These are phyloP conservation scores for Arxiozyma telluris DNA, from an alignment of 1,139 yeast genomes.

Conservation along the genomic window DNA sequence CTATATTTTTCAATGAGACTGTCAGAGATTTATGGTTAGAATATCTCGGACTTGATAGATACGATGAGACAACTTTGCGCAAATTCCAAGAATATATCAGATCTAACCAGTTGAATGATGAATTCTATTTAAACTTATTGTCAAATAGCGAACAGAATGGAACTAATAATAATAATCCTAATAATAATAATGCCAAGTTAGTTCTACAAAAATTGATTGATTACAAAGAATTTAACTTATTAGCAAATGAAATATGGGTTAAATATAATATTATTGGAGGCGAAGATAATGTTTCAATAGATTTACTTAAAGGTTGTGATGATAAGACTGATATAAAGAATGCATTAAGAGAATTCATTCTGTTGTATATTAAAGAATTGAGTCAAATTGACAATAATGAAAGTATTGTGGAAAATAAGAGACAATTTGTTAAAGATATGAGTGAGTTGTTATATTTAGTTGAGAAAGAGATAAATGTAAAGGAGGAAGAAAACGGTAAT, in stretches of 20 bases:
- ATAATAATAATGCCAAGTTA: neutral
- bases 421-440: neutral
- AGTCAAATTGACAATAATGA: neutral
- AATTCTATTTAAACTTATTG: constrained; percentile 1
- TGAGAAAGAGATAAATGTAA: neutral
- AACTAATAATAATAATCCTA: neutral
- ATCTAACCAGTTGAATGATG: neutral
- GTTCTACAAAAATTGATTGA: neutral
- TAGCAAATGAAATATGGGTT: neutral
- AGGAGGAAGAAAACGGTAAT: neutral
- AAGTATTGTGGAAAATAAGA: neutral
- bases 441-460: neutral
- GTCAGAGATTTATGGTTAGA: constrained; percentile 24
- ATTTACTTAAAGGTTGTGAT: neutral
- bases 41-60: constrained; percentile 12
- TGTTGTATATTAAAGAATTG: neutral
- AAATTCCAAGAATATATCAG: constrained; percentile 12
- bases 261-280: neutral
- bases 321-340: neutral
- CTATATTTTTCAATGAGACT: constrained; percentile 19
- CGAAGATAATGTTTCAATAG: neutral
- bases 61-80: constrained; percentile 10
- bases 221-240: neutral
- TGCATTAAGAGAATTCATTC: neutral
- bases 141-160: neutral